phyloP scores from a whole-genome alignment of 768 basidiomycete species.

The Tricholoma sp. region DNA sequence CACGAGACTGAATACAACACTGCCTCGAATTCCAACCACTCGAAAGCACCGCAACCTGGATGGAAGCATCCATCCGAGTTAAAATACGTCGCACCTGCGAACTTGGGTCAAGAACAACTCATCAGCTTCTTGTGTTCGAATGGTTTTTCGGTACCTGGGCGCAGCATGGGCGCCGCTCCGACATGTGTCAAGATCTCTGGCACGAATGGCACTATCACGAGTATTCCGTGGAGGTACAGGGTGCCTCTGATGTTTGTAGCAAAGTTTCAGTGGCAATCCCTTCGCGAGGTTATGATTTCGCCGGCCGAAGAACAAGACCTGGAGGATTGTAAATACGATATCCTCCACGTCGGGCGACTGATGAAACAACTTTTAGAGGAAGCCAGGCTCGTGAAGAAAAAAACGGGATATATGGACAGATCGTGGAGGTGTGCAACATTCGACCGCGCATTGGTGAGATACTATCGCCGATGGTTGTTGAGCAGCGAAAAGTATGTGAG shows the following conservation, averaged over 20 bases:
- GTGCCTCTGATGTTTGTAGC: constrained; percentile 41
- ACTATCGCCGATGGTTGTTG: constrained; percentile 38
- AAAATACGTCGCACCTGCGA: constrained; percentile 25
- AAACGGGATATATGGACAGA: constrained; percentile 23
- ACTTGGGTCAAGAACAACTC: constrained; percentile 28
- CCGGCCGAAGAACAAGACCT: constrained; percentile 30
- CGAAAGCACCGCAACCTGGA: no score
- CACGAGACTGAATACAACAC: no score
- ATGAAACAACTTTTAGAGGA: constrained; percentile 27
- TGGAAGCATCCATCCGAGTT: constrained; percentile 40
- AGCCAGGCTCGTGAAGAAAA: constrained; percentile 26
- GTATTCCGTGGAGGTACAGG: constrained; percentile 35
- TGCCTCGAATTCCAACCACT: no score
- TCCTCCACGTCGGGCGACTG: constrained; percentile 37
- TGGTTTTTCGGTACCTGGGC: constrained; percentile 30
- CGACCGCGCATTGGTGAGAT: constrained; percentile 37
- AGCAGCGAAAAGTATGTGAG: constrained; percentile 31
- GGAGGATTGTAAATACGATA: constrained; percentile 36
- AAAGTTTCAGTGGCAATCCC: constrained; percentile 38
- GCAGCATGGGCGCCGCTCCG: constrained; percentile 10
- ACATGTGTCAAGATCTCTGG: constrained; percentile 15
- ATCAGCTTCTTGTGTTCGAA: constrained; percentile 28
- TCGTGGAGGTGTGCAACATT: constrained; percentile 28
- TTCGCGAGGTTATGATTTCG: constrained; percentile 34
- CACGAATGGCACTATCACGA: constrained; percentile 12